Base-by-base conservation (phyloP, 495 filamentous ascomycete species). In the Immersiella caudata region DNA sequence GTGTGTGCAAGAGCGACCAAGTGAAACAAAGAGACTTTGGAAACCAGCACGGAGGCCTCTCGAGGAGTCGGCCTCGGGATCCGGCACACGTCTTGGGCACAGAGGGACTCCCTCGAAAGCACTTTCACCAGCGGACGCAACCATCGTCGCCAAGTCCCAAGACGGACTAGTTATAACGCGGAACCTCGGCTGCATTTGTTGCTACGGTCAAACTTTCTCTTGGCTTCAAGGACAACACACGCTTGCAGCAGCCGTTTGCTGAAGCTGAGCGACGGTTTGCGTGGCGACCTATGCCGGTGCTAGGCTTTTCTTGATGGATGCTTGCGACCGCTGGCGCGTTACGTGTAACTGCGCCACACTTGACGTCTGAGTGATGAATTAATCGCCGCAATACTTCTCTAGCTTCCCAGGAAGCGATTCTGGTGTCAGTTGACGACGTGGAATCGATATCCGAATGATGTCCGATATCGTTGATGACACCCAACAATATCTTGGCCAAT, bases 331-430 rank as follows among this genome's bases (percentile, higher is more conserved):
- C 11, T 46, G 40, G 40, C 14, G 40, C 14, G 46, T 51, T 40
- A 20, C 36, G 60, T 62, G 60, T 14, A 62, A 50, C 60, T 62
- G 60, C 60, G 60, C 60, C 60, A 62, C 60, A 62, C 40, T 26
- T 27, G 11, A 62, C 12, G 57, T 62, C 18, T 62, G 33, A 20
- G 9, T 24, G 29, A 60, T 60, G 11, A 20, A 33, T 29, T 29
- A 24, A 24, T 20, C 18, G 5, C 24, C 25, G 27, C 27, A 35
- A 18, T 8, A 16, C n/a, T n/a, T 60, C 6, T 60, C 56, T 4
- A 14, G 40, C 4, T 12, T 46, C 11, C 9, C 16, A 14, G 11
- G 14, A 12, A 46, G 40, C 4, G 14, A 12, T 46, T 46, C 40
- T 46, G 11, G 9, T 18, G 5, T 46, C 11, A 46, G n/a, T 14